Evolutionary conservation across 2,329 filamentous ascomycete genomes (phyloP).

Genomic region (Colletotrichum kahawae): DNA sequence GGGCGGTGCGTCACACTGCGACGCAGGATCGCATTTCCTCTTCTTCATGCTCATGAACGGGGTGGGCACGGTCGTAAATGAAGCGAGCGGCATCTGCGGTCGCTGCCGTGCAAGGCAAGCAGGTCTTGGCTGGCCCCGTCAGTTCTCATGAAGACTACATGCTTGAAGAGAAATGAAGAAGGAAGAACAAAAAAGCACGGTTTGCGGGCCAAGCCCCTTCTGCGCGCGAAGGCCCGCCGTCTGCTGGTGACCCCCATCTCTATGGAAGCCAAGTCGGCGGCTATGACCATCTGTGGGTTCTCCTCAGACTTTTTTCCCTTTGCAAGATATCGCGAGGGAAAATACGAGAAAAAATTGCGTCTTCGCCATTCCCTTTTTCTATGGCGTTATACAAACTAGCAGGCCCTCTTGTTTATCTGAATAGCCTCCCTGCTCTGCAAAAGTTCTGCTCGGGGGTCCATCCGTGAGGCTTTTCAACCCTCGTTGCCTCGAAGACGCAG

Average conservation of each 20-base stretch:
- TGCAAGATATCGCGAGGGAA: not conserved
- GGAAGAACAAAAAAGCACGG: not conserved
- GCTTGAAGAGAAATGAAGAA: not conserved
- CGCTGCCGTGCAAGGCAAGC: not conserved
- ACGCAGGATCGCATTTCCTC: not conserved
- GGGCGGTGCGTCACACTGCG: not conserved
- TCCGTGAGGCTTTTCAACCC: not conserved
- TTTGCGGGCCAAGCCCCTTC: not conserved
- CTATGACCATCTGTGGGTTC: not conserved
- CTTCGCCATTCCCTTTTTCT: not conserved
- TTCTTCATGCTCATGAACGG: not conserved
- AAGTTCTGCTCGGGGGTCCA: not conserved
- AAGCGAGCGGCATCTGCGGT: not conserved
- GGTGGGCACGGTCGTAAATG: not conserved
- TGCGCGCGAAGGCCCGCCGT: not conserved
- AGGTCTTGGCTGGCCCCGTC: conserved; percentile 3
- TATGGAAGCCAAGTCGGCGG: conserved; percentile 4
- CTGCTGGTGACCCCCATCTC: not conserved
- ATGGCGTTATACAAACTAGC: conserved; percentile 11
- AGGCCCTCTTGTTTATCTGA: not conserved
- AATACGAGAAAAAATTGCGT: conserved; percentile 1
- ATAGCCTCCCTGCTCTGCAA: not conserved
- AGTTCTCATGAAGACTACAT: not conserved
- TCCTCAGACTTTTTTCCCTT: not conserved
- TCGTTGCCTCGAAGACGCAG: not conserved